phyloP scores from a whole-genome alignment of 768 basidiomycete species.

The Strobilomyces confusus region DNA sequence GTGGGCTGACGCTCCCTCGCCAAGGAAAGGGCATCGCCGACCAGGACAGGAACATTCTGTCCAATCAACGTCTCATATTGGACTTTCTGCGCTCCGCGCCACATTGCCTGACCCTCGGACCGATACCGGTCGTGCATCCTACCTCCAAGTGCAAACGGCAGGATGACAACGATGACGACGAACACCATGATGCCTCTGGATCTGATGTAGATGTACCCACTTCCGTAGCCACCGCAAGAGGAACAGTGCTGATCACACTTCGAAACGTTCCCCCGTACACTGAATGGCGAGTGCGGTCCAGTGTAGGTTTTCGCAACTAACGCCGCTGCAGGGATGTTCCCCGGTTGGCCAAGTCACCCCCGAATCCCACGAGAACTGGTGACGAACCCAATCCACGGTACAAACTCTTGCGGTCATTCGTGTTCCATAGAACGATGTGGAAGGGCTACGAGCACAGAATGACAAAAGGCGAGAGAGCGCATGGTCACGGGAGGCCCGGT shows the following conservation, averaged over 20 bases:
- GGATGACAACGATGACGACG: slow-evolving; percentile 38
- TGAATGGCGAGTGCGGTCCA: slow-evolving; percentile 53
- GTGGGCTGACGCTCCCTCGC: background rate
- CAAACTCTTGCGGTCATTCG: slow-evolving; percentile 71
- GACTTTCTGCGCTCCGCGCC: slow-evolving; percentile 76
- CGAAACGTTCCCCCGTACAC: slow-evolving; percentile 87
- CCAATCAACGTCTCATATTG: slow-evolving; percentile 81
- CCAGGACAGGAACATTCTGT: slow-evolving; percentile 88
- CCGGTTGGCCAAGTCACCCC: slow-evolving; percentile 71
- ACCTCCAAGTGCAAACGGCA: slow-evolving; percentile 44
- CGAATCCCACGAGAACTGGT: slow-evolving; percentile 43
- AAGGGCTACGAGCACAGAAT: slow-evolving; percentile 90
- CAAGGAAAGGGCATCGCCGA: slow-evolving; percentile 87
- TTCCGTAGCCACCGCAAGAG: slow-evolving; percentile 36
- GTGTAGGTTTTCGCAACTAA: slow-evolving; percentile 11
- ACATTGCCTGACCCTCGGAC: slow-evolving; percentile 54
- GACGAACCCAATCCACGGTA: slow-evolving; percentile 62
- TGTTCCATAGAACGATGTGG: slow-evolving; percentile 67
- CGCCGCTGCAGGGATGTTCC: slow-evolving; percentile 61
- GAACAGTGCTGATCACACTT: slow-evolving; percentile 81
- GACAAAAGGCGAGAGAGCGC: slow-evolving; percentile 81
- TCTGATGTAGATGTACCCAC: slow-evolving; percentile 13
- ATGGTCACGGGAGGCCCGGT: slow-evolving; percentile 61
- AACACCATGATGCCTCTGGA: slow-evolving; percentile 24
- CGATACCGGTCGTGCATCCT: slow-evolving; percentile 41